These are phyloP conservation scores for Warburgia ugandensis DNA, from an alignment of 164 flowering plant genomes.

Conservation along the genomic window DNA sequence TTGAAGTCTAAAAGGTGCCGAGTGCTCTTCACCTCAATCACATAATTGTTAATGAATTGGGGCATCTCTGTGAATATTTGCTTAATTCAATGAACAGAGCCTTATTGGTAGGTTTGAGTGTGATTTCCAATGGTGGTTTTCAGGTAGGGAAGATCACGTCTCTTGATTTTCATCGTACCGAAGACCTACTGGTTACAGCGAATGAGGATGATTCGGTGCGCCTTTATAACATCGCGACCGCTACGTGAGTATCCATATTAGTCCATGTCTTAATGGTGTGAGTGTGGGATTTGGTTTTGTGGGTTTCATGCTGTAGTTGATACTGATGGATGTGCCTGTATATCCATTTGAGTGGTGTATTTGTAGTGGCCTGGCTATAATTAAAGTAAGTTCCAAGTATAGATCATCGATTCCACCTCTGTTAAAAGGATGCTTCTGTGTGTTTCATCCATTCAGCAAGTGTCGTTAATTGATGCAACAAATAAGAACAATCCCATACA, in stretches of 20 bases:
- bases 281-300: not conserved
- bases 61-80: not conserved
- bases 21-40: not conserved
- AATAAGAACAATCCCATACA: no score
- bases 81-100: no score
- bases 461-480: no score
- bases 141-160: constrained; percentile 85
- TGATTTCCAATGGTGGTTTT: not conserved
- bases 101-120: not conserved
- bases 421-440: no score
- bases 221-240: constrained; percentile 73
- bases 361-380: not conserved
- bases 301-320: not conserved
- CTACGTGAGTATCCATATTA: constrained; percentile 49
- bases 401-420: no score
- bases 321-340: not conserved
- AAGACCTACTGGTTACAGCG: constrained; percentile 79
- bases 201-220: constrained; percentile 94
- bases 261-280: not conserved
- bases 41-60: not conserved
- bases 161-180: constrained; percentile 91
- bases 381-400: not conserved
- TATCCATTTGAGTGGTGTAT: not conserved
- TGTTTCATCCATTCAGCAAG: no score
- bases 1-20: not conserved